A percentile compares a stretch with the other conserved stretches of the same genome.
These are phyloP conservation scores for Cocos nucifera DNA, from an alignment of 176 grass and related monocot genomes.

Conservation along the genomic window DNA sequence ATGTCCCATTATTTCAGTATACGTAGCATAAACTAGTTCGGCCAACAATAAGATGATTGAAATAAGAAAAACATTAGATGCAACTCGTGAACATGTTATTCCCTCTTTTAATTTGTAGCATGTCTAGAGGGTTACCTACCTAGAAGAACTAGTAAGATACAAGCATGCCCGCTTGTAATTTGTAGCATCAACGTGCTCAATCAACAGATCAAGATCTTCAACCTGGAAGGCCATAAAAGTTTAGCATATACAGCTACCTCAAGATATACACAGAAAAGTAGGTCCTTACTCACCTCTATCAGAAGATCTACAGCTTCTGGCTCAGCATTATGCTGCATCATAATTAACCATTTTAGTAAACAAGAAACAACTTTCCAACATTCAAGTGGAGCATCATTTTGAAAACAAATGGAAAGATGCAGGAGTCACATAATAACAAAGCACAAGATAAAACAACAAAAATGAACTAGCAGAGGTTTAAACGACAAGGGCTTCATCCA, in stretches of 20 bases:
- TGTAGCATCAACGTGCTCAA: constrained; percentile 79
- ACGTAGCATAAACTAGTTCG: too few species aligned
- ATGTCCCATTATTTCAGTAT: too few species aligned
- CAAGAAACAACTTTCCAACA: too few species aligned
- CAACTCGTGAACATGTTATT: not conserved
- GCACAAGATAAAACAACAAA: not conserved
- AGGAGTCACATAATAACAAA: not conserved
- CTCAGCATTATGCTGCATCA: constrained; percentile 85
- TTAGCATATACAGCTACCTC: not conserved
- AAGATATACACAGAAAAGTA: constrained; percentile 1
- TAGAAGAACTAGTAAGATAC: constrained; percentile 90
- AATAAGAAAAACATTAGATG: not conserved
- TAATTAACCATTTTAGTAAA: too few species aligned
- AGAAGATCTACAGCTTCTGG: constrained; percentile 98
- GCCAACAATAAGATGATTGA: too few species aligned
- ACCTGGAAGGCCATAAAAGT: constrained; percentile 43
- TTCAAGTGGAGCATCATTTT: too few species aligned
- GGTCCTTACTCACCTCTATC: constrained; percentile 58
- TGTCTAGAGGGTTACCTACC: constrained; percentile 21
- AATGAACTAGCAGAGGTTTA: not conserved
- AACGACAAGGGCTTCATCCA: not conserved
- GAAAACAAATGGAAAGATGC: not conserved
- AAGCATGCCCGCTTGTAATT: constrained; percentile 87
- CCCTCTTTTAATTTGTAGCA: not conserved
- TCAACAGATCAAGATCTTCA: constrained; percentile 93